Evolutionary conservation across 2,329 filamentous ascomycete genomes (phyloP).

Genomic region (Exophiala bonariae): DNA sequence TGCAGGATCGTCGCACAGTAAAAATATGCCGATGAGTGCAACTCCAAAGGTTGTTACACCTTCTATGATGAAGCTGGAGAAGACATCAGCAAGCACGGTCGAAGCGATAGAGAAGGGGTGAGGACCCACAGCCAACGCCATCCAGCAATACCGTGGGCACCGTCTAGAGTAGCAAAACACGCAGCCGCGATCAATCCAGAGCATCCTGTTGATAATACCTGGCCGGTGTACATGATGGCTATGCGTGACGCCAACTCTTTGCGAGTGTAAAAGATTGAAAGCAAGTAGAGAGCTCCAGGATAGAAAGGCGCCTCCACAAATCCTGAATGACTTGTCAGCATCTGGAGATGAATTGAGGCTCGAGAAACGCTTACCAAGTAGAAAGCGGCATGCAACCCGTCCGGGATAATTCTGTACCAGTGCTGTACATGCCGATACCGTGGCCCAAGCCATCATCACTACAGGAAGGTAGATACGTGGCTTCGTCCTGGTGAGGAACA

Average conservation of each 20-base stretch:
- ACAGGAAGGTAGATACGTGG: constrained; percentile 46
- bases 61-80: constrained; percentile 53
- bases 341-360: no score
- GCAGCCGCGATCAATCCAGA: constrained; percentile 60
- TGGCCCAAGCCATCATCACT: constrained; percentile 35
- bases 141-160: constrained; percentile 53
- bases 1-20: constrained; percentile 44
- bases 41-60: constrained; percentile 49
- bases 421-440: constrained; percentile 34
- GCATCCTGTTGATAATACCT: constrained; percentile 61
- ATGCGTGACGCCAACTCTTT: constrained; percentile 53
- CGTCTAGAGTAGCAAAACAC: constrained; percentile 57
- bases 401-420: constrained; percentile 41
- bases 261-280: constrained; percentile 63
- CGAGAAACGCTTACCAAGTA: constrained; percentile 42
- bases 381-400: constrained; percentile 41
- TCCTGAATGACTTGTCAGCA: no score
- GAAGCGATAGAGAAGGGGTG: no score
- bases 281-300: constrained; percentile 58
- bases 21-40: constrained; percentile 40
- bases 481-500: constrained; percentile 33
- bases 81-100: no score
- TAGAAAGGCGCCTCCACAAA: constrained; percentile 47
- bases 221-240: constrained; percentile 59
- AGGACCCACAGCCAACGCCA: constrained; percentile 54